A percentile compares a stretch with the other conserved stretches of the same genome.
Conservation (phyloP, 805 yeast genomes). For the Crinitomyces ghanaensis region DNA sequence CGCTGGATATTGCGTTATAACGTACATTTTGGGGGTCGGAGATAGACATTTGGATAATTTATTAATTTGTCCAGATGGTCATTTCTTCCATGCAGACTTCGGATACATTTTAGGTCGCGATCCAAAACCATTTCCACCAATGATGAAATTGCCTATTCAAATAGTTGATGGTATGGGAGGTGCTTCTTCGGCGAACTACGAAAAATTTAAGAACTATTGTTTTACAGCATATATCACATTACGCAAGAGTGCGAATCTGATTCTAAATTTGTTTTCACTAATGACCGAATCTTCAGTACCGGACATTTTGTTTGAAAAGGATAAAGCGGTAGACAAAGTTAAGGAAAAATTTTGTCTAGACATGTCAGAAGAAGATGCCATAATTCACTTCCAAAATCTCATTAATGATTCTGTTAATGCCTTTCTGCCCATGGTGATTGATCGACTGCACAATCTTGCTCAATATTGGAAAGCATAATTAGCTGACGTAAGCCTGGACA, state of each 20-base stretch:
- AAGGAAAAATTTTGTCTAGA: constrained; percentile 90
- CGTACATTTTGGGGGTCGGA: constrained; percentile 91
- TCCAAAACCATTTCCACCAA: constrained; percentile 97
- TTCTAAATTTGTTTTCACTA: constrained; percentile 79
- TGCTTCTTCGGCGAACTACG: constrained; percentile 69
- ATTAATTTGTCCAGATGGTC: constrained; percentile 69
- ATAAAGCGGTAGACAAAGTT: constrained; percentile 78
- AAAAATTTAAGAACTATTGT: constrained; percentile 81
- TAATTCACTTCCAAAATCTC: constrained; percentile 82
- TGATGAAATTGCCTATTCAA: constrained; percentile 95
- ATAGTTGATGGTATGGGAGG: constrained; percentile 98
- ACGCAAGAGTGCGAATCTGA: constrained; percentile 79
- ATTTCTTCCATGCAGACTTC: constrained; percentile 95
- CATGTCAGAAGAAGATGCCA: constrained; percentile 92
- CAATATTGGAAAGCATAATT: constrained; percentile 98
- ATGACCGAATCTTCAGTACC: constrained; percentile 88
- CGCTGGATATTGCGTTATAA: constrained; percentile 96
- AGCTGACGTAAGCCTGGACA: no score
- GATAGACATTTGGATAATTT: constrained; percentile 93
- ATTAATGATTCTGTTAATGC: constrained; percentile 94
- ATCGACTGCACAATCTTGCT: constrained; percentile 86
- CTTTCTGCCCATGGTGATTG: constrained; percentile 87
- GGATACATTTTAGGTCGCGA: constrained; percentile 95
- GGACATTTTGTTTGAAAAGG: constrained; percentile 73
- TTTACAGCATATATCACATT: constrained; percentile 87